These are phyloP conservation scores for Basipetospora chlamydospora DNA, from an alignment of 2,329 filamentous ascomycete genomes.

Conservation along the genomic window DNA sequence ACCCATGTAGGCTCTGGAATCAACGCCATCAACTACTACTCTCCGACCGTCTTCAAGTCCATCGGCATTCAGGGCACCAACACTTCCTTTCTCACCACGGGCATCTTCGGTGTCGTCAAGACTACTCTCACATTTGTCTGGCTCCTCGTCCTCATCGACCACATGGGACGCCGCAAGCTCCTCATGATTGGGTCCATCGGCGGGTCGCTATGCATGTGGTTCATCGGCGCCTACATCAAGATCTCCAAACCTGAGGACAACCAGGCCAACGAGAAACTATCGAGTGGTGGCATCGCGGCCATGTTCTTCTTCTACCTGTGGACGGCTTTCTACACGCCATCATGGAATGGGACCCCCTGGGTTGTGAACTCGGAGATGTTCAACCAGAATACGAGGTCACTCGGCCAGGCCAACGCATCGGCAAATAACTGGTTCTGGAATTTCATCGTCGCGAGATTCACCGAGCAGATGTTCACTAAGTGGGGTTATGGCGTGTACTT, in stretches of 20 bases:
- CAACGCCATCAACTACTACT: conserved; percentile 63
- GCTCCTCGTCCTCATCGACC: conserved; percentile 30
- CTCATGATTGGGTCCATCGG: conserved; percentile 13
- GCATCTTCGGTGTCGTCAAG: conserved; percentile 66
- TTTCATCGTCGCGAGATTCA: conserved; percentile 17
- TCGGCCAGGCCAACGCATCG: conserved; percentile 43
- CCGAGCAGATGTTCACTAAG: conserved; percentile 34
- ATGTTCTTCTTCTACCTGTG: conserved; percentile 55
- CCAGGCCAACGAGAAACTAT: conserved; percentile 16
- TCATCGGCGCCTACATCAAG: conserved; percentile 16
- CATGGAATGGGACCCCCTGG: conserved; percentile 38
- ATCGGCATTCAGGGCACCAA: conserved; percentile 31
- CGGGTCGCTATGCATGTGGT: conserved; percentile 18
- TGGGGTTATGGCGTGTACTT: conserved; percentile 3
- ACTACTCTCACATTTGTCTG: conserved; percentile 37
- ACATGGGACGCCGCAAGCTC: conserved; percentile 25
- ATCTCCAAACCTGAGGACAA: conserved; percentile 35
- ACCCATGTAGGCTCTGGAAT: conserved; percentile 43
- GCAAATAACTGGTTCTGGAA: conserved; percentile 63
- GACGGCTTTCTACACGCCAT: conserved; percentile 54
- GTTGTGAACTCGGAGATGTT: conserved; percentile 14
- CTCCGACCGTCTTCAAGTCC: conserved; percentile 48
- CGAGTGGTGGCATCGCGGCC: conserved; percentile 46
- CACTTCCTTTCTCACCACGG: conserved; percentile 44
- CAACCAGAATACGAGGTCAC: conserved; percentile 14